These are phyloP conservation scores for Xylona heveae DNA, from an alignment of 495 filamentous ascomycete species.

Conservation along the genomic window DNA sequence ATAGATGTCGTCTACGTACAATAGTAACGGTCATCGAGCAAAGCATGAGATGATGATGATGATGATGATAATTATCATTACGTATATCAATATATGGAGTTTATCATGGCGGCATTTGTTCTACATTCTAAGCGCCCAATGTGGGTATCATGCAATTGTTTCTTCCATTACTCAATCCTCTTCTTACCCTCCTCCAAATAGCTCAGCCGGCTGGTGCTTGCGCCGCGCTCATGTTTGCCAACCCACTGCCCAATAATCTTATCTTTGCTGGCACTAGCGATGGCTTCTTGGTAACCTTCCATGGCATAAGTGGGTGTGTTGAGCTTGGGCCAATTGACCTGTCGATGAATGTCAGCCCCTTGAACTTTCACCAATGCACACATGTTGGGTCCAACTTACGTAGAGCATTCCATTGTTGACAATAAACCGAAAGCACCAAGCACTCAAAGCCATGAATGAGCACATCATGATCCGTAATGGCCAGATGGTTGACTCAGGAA, in stretches of 20 bases:
- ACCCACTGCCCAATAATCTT: constrained; percentile 53
- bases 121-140: too few species aligned
- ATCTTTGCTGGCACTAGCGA: constrained; percentile 54
- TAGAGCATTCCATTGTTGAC: constrained; percentile 71
- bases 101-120: too few species aligned
- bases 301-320: constrained; percentile 65
- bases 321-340: constrained; percentile 96
- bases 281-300: constrained; percentile 77
- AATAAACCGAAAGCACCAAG: constrained; percentile 55
- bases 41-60: too few species aligned
- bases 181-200: constrained; percentile 93
- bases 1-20: too few species aligned
- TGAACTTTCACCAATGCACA: not conserved
- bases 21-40: too few species aligned
- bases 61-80: too few species aligned
- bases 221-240: constrained; percentile 49
- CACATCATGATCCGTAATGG: constrained; percentile 59
- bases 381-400: constrained; percentile 31
- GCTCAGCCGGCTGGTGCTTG: constrained; percentile 55
- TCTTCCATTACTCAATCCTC: constrained; percentile 70
- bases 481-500: constrained; percentile 48
- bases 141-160: too few species aligned
- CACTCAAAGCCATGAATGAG: constrained; percentile 46
- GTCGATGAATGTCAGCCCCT: constrained; percentile 7
- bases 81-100: too few species aligned